Evolutionary conservation across 176 grass and related monocot species (phyloP).

Genomic region (Zoysia pacifica): DNA sequence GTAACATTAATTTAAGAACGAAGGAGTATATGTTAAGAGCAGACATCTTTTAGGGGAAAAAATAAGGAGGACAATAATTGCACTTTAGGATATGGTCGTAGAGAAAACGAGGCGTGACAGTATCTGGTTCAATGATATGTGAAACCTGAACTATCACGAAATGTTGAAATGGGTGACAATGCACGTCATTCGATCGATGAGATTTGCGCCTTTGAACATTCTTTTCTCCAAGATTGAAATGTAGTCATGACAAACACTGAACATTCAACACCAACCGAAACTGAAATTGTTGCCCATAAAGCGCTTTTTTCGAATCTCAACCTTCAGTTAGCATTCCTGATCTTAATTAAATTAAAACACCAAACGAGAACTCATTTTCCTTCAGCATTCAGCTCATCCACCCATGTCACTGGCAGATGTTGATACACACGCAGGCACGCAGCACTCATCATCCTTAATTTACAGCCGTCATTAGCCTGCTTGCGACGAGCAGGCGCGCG

Average conservation of each 20-base stretch:
- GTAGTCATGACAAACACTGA: background rate
- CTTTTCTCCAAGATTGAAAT: background rate
- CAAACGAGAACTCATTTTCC: background rate
- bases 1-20: too few relatives aligned
- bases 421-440: background rate
- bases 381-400: background rate
- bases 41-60: too few relatives aligned
- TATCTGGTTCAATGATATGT: too few relatives aligned
- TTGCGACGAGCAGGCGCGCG: background rate
- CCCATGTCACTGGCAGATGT: too few relatives aligned
- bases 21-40: too few relatives aligned
- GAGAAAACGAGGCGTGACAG: too few relatives aligned
- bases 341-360: background rate
- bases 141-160: too few relatives aligned
- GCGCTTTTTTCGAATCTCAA: background rate
- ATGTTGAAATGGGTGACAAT: too few relatives aligned
- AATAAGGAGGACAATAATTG: too few relatives aligned
- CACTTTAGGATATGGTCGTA: too few relatives aligned
- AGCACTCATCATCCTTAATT: background rate
- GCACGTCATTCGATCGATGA: background rate
- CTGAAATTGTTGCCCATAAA: background rate
- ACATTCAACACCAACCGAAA: background rate
- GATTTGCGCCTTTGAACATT: background rate
- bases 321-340: background rate
- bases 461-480: background rate